Percentiles rank a stretch among this genome's conserved stretches.
Evolutionary conservation across 495 filamentous ascomycete species (phyloP).

Genomic region (Neohortaea acidophila): DNA sequence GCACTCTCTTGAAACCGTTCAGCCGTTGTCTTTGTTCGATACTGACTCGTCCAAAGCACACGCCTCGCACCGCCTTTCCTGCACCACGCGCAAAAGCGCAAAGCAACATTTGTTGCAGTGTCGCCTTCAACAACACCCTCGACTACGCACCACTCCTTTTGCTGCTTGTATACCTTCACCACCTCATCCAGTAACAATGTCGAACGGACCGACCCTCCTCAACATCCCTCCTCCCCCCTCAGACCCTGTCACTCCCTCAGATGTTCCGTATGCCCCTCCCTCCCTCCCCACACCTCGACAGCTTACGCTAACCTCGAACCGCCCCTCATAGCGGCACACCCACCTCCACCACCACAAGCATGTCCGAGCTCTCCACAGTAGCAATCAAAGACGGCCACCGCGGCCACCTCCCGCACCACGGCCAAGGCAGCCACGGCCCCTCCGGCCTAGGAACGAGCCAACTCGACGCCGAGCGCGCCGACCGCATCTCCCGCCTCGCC

Average conservation of each 20-base stretch:
- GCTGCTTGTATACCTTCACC: too few relatives aligned
- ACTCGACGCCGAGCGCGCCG: conserved; percentile 78
- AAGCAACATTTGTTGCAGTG: too few relatives aligned
- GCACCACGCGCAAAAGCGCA: too few relatives aligned
- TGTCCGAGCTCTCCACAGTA: conserved; percentile 75
- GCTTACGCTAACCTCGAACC: conserved; percentile 8
- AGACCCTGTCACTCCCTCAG: conserved; percentile 74
- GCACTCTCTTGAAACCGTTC: too few relatives aligned
- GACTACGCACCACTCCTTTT: too few relatives aligned
- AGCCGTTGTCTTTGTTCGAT: too few relatives aligned
- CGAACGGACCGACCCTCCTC: conserved; percentile 51
- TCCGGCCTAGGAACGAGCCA: conserved; percentile 35
- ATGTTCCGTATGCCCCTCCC: conserved; percentile 59
- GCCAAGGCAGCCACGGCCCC: conserved; percentile 30
- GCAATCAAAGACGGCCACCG: conserved; percentile 90
- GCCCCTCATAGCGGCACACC: conserved; percentile 61
- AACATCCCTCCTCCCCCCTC: conserved; percentile 74
- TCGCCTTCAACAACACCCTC: too few relatives aligned
- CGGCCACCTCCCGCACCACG: conserved; percentile 43
- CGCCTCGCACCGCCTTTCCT: too few relatives aligned
- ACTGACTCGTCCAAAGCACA: too few relatives aligned
- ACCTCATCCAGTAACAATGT: too few relatives aligned
- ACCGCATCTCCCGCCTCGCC: conserved; percentile 80
- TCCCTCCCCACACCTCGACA: conserved; percentile 1
- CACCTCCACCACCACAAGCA: conserved; percentile 69